A percentile compares a stretch with the other conserved stretches of the same genome.
Conservation (phyloP, 768 basidiomycete species). For the Lentinula raphanica region DNA sequence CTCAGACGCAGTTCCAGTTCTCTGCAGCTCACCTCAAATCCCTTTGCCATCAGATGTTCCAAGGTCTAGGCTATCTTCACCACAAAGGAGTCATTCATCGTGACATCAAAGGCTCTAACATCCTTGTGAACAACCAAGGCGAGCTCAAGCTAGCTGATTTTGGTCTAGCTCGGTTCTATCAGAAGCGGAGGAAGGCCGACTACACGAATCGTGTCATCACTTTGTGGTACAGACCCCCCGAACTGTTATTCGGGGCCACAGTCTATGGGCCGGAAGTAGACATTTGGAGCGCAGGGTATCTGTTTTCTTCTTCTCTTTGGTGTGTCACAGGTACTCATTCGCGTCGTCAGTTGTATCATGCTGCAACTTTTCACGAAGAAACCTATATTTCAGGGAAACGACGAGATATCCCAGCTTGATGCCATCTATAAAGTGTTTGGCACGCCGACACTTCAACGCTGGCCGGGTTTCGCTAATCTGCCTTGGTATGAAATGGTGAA, state of each 20-base stretch:
- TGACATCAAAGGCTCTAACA: conserved; percentile 99
- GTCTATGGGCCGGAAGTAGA: conserved; percentile 97
- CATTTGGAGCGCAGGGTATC: conserved; percentile 98
- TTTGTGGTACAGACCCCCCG: conserved; percentile 96
- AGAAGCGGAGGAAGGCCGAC: conserved; percentile 83
- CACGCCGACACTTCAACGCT: conserved; percentile 76
- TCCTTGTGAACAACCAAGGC: conserved; percentile 84
- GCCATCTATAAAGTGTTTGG: conserved; percentile 89
- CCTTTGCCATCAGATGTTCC: conserved; percentile 91
- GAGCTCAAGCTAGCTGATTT: conserved; percentile 97
- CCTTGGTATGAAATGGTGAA: conserved; percentile 99
- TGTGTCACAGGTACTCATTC: conserved; percentile 1
- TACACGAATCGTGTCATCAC: conserved; percentile 99
- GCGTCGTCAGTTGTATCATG: conserved; percentile 95
- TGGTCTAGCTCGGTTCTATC: conserved; percentile 93
- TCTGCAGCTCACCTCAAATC: conserved; percentile 89
- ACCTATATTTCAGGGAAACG: conserved; percentile 96
- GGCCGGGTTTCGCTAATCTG: conserved; percentile 76
- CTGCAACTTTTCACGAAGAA: conserved; percentile 94
- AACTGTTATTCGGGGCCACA: conserved; percentile 91
- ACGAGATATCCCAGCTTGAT: conserved; percentile 96
- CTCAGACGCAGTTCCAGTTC: conserved; percentile 85
- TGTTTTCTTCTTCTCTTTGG: not conserved
- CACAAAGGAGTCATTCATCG: conserved; percentile 95
- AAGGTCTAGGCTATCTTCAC: conserved; percentile 91